Percentiles rank a stretch among this genome's conserved stretches.
phyloP scores from a whole-genome alignment of 495 filamentous ascomycete species.

The Letharia lupina region DNA sequence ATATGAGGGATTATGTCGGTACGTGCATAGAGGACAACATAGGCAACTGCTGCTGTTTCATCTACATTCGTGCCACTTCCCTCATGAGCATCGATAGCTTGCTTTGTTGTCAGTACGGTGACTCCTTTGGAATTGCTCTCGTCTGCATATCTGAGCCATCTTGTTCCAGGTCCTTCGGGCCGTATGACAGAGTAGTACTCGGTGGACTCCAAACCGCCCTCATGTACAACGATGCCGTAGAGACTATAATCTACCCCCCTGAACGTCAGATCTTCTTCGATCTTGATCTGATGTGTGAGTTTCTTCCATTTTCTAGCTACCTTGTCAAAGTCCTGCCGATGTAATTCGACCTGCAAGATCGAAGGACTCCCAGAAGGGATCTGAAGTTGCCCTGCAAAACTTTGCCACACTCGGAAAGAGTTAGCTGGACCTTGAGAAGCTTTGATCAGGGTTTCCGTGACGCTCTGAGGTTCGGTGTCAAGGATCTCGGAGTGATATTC shows the following conservation, averaged over 20 bases:
- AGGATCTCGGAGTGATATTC: background rate
- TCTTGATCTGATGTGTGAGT: slow-evolving; percentile 45
- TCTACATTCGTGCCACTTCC: slow-evolving; percentile 37
- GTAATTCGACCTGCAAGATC: slow-evolving; percentile 51
- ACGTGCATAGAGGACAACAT: slow-evolving; percentile 53
- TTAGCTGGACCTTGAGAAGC: slow-evolving; percentile 26
- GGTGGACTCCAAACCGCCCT: slow-evolving; percentile 51
- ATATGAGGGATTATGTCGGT: slow-evolving; percentile 36
- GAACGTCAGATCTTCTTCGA: slow-evolving; percentile 48
- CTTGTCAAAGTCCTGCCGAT: slow-evolving; percentile 48
- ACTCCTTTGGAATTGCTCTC: slow-evolving; percentile 46
- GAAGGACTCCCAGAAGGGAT: slow-evolving; percentile 26
- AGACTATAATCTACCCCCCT: slow-evolving; percentile 44
- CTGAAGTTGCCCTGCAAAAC: slow-evolving; percentile 16
- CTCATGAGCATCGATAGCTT: slow-evolving; percentile 47
- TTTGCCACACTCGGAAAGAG: slow-evolving; percentile 18
- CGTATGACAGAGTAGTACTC: slow-evolving; percentile 55
- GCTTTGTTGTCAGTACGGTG: slow-evolving; percentile 48
- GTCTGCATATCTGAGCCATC: slow-evolving; percentile 54
- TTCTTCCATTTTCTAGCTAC: slow-evolving; percentile 49
- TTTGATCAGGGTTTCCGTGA: slow-evolving; percentile 22
- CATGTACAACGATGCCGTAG: slow-evolving; percentile 55
- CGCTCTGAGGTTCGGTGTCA: slow-evolving; percentile 22
- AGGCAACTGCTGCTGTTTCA: slow-evolving; percentile 39
- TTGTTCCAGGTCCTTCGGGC: slow-evolving; percentile 46